Percentiles rank a stretch among this genome's conserved stretches.
Evolutionary conservation across 177 flowering plant genomes (phyloP).

Genomic region (Telopea speciosissima): DNA sequence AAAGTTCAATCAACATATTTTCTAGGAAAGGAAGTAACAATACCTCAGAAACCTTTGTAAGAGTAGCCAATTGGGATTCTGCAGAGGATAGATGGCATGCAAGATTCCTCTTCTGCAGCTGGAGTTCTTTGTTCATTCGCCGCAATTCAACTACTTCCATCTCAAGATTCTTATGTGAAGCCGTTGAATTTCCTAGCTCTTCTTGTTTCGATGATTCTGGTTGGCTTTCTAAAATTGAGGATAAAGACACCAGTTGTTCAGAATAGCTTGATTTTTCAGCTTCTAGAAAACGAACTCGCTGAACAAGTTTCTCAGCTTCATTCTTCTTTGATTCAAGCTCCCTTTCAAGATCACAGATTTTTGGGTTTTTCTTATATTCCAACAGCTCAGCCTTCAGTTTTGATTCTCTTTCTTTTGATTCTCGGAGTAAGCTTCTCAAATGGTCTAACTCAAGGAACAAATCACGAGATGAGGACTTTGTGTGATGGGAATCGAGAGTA

Average conservation of each 20-base stretch:
- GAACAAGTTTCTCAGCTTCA: slow-evolving; percentile 35
- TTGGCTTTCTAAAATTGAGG: slow-evolving; percentile 18
- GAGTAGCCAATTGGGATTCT: slow-evolving; percentile 49
- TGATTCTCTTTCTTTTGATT: slow-evolving; percentile 67
- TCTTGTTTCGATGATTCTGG: slow-evolving; percentile 17
- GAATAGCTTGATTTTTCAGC: slow-evolving; percentile 38
- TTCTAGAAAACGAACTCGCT: slow-evolving; percentile 42
- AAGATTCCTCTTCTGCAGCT: slow-evolving; percentile 71
- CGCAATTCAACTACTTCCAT: slow-evolving; percentile 78
- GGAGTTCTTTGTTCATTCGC: slow-evolving; percentile 78
- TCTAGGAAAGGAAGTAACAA: background rate
- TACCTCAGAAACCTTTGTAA: slow-evolving; percentile 70
- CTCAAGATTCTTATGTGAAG: slow-evolving; percentile 28
- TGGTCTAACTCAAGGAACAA: slow-evolving; percentile 66
- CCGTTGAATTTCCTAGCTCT: slow-evolving; percentile 14
- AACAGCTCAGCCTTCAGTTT: slow-evolving; percentile 51
- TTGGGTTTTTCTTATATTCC: slow-evolving; percentile 37
- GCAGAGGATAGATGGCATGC: slow-evolving; percentile 51
- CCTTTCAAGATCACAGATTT: slow-evolving; percentile 40
- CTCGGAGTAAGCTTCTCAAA: slow-evolving; percentile 49
- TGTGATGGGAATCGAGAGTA: slow-evolving; percentile 16
- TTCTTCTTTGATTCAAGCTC: slow-evolving; percentile 40
- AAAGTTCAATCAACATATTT: background rate
- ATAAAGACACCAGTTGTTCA: slow-evolving; percentile 33
- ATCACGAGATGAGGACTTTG: slow-evolving; percentile 48